Conservation (phyloP, 2,329 filamentous ascomycete genomes). For the Thielaviopsis punctulata region DNA sequence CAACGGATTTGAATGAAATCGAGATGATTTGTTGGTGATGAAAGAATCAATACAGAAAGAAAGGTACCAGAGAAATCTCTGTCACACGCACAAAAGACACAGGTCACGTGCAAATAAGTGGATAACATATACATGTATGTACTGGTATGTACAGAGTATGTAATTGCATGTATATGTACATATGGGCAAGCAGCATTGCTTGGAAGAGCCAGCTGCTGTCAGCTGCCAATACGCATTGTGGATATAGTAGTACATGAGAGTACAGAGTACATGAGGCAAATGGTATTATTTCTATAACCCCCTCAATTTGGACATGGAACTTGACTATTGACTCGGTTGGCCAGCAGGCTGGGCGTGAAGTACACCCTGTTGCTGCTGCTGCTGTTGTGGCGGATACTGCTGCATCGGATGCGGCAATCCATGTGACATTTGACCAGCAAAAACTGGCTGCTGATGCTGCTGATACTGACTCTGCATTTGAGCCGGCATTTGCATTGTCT, state of each 20-base stretch:
- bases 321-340: too few species aligned
- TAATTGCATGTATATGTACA: too few species aligned
- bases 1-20: too few species aligned
- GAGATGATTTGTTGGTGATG: too few species aligned
- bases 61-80: not conserved
- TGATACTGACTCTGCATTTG: not conserved
- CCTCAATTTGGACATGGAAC: too few species aligned
- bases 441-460: not conserved
- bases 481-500: slow-evolving; percentile 1
- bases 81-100: not conserved
- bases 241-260: not conserved
- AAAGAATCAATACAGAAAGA: not conserved
- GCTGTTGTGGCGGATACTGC: not conserved
- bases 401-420: not conserved
- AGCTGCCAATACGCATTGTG: not conserved
- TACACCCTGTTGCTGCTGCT: not conserved
- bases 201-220: not conserved
- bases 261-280: too few species aligned
- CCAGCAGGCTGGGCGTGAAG: not conserved
- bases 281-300: too few species aligned
- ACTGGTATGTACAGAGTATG: too few species aligned
- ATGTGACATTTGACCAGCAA: not conserved
- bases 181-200: too few species aligned
- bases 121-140: too few species aligned
- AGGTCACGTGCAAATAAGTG: slow-evolving; percentile 12